Conservation (phyloP, 768 basidiomycete species). For the Tulasnella sp. region DNA sequence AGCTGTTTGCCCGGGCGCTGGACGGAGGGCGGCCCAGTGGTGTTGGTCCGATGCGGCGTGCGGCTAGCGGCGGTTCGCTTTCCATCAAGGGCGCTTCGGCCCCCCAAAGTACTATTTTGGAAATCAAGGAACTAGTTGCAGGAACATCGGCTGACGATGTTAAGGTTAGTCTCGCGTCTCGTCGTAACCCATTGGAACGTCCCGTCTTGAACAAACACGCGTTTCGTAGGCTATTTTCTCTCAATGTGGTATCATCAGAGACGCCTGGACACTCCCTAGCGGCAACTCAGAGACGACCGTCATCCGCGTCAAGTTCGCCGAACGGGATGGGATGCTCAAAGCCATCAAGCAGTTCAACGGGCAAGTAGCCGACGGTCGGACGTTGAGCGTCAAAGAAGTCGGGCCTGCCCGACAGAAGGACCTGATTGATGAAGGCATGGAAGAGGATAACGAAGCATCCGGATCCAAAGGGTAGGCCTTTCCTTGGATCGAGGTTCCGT, state of each 20-base stretch:
- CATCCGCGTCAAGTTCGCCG: conserved; percentile 6
- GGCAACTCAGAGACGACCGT: neutral
- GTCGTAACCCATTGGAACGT: neutral
- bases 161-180: neutral
- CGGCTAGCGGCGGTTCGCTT: conserved; percentile 5
- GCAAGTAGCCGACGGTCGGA: conserved; percentile 6
- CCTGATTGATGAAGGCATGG: neutral
- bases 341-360: conserved; percentile 12
- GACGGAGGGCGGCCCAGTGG: neutral
- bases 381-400: conserved; percentile 10
- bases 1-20: conserved; percentile 2
- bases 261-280: conserved; percentile 7
- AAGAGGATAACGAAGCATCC: neutral
- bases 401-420: neutral
- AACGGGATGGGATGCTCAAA: conserved; percentile 1
- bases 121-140: conserved; percentile 4
- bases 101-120: neutral
- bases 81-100: conserved; percentile 11
- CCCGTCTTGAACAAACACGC: neutral
- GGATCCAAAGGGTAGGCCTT: conserved; percentile 5
- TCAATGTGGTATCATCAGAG: conserved; percentile 4
- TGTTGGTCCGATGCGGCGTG: neutral
- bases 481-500: neutral
- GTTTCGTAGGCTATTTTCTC: conserved; percentile 6
- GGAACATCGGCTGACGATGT: conserved; percentile 9